Evolutionary conservation across 805 yeast species (phyloP), one percentile per base, ranked within the genome.

Genomic region (Wickerhamomyces xylosicus): DNA sequence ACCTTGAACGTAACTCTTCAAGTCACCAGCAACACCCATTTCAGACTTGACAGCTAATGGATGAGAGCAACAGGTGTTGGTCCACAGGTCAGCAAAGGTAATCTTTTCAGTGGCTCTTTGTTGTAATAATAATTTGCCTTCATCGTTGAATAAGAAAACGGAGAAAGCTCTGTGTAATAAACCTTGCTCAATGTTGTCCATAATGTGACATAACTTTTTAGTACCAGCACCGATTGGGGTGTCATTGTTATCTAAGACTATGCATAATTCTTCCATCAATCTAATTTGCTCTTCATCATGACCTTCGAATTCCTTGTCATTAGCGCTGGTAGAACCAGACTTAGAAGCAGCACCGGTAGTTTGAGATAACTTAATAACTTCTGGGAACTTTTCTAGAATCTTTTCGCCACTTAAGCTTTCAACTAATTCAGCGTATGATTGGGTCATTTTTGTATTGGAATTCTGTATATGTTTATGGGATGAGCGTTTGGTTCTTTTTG

Each of bases 61-160:
- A 59, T 92, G 99, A 1, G 97, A 89, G 61, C 99, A 92, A 63
- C 99, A 92, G 2, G 99, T 92, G 60, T 92, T 92, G 19, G 99
- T 92, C 99, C 99, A 92, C 81, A 89, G 78, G 42, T 77, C 77
- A 1, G 97, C 95, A 62, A 92, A 92, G 1, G 99, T 92, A 64
- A 92, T 92, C 61, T 92, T 92, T 58, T 92, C 97, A 37, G 79
- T 77, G 0, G 99, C 97, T 51, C 99, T 77, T 64, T 90, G 97
- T 64, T 92, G 99, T 49, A 92, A 68, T 42, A 92, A 69, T 45
- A 92, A 70, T 61, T 82, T 71, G 42, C 78, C 77, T 34, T 84
- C 74, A 18, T 73, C 74, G 59, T 87, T 81, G 67, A 92, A 92
- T 39, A 90, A 63, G 52, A 92, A 92, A n/a, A 89, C 96, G 19